Percentiles rank a stretch among this genome's conserved stretches.
phyloP scores from a whole-genome alignment of 208 protist species.

The Phytomonas sp. region DNA sequence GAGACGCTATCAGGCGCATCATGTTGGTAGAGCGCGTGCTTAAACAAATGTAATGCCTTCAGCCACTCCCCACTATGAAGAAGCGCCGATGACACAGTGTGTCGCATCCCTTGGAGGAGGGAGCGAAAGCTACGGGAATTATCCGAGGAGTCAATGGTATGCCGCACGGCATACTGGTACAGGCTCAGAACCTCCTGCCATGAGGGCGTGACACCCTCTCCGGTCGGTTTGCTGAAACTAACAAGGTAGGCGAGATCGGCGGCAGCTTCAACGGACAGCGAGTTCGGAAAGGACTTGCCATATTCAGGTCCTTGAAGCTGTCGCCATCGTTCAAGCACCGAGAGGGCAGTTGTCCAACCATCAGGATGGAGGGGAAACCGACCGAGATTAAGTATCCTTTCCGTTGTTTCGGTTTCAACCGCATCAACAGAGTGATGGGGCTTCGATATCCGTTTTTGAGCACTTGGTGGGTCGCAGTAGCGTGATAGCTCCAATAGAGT shows the following conservation, averaged over 20 bases:
- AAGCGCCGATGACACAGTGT: constrained; percentile 4
- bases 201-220: background rate
- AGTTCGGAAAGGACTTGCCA: constrained; percentile 7
- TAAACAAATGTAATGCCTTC: constrained; percentile 33
- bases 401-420: background rate
- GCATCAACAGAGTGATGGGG: background rate
- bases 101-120: background rate
- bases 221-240: constrained; percentile 17
- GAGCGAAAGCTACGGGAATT: background rate
- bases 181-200: constrained; percentile 20
- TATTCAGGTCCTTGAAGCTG: background rate
- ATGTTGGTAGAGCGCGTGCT: constrained; percentile 42
- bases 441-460: background rate
- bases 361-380: background rate
- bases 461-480: background rate
- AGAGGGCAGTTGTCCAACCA: background rate
- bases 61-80: constrained; percentile 27
- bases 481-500: background rate
- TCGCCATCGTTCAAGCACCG: background rate
- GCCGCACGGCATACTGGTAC: constrained; percentile 13
- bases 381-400: background rate
- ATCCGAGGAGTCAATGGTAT: background rate
- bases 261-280: constrained; percentile 13
- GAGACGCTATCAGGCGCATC: constrained; percentile 34
- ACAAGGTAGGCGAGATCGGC: constrained; percentile 19